phyloP scores from a whole-genome alignment of 2,329 filamentous ascomycete species.

The Aspergillus costaricaensis region DNA sequence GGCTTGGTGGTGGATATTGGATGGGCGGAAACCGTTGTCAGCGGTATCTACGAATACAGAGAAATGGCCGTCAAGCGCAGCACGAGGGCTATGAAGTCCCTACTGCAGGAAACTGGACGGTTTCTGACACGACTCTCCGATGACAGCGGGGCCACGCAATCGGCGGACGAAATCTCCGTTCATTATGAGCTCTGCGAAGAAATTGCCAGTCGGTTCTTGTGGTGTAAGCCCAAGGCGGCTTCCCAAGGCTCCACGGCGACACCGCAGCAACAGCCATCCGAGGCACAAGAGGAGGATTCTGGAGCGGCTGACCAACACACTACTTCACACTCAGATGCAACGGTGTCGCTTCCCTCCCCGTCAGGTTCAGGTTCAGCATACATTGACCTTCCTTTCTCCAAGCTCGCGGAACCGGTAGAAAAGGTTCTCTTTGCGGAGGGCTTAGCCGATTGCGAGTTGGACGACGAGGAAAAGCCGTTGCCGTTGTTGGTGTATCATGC shows the following conservation, averaged over 20 bases:
- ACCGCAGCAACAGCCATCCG: constrained; percentile 4
- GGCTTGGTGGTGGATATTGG: constrained; percentile 86
- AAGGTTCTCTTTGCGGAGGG: constrained; percentile 67
- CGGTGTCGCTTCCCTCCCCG: constrained; percentile 49
- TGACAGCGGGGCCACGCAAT: constrained; percentile 30
- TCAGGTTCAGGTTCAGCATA: constrained; percentile 44
- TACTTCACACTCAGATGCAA: constrained; percentile 31
- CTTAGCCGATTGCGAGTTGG: constrained; percentile 61
- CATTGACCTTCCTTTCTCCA: constrained; percentile 67
- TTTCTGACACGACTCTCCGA: constrained; percentile 32
- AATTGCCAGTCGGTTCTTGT: constrained; percentile 71
- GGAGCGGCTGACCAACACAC: background rate
- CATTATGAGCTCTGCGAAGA: constrained; percentile 83
- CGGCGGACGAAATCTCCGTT: constrained; percentile 47
- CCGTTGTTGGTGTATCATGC: constrained; percentile 74
- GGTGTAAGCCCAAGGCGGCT: constrained; percentile 60
- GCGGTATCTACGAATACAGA: constrained; percentile 85
- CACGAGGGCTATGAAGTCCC: constrained; percentile 70
- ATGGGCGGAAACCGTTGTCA: constrained; percentile 86
- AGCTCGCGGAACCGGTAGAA: constrained; percentile 74
- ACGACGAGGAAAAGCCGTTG: constrained; percentile 83
- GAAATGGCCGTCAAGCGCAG: constrained; percentile 73
- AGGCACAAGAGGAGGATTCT: constrained; percentile 2
- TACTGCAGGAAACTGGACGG: constrained; percentile 68
- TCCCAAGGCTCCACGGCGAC: background rate